phyloP scores from a whole-genome alignment of 495 filamentous ascomycete species.

The Lepidopterella palustris region DNA sequence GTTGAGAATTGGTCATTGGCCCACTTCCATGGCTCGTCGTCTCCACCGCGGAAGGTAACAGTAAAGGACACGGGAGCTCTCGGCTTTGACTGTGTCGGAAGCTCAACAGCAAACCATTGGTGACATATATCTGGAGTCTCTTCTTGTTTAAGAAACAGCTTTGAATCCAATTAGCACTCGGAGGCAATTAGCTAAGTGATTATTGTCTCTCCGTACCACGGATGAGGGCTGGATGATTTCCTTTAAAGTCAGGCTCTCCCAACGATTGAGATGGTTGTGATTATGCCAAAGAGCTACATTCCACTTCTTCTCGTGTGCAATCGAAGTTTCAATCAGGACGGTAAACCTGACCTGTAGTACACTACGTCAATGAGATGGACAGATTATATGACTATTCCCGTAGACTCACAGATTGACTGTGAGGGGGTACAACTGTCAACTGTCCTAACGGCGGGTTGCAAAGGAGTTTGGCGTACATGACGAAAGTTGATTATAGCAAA shows the following conservation, averaged over 20 bases:
- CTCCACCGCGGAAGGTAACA: constrained; percentile 58
- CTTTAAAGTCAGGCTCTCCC: constrained; percentile 45
- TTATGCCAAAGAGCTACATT: constrained; percentile 75
- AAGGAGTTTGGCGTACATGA: constrained; percentile 47
- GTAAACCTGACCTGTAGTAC: constrained; percentile 54
- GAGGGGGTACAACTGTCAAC: constrained; percentile 50
- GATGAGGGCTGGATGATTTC: constrained; percentile 39
- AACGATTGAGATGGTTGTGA: constrained; percentile 39
- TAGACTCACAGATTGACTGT: constrained; percentile 27
- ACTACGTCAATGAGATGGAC: not conserved
- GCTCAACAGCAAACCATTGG: constrained; percentile 37
- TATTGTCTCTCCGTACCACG: constrained; percentile 21
- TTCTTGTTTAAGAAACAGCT: constrained; percentile 5
- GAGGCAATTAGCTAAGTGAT: not conserved
- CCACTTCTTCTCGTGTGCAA: constrained; percentile 54
- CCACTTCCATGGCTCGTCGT: constrained; percentile 65
- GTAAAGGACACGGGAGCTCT: constrained; percentile 58
- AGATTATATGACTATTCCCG: not conserved
- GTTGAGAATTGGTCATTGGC: constrained; percentile 54
- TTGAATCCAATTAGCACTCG: not conserved
- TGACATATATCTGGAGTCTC: constrained; percentile 24
- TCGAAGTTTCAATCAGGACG: constrained; percentile 62
- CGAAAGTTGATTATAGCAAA: too few relatives aligned
- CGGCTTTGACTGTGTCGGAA: constrained; percentile 30
- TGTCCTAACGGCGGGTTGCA: constrained; percentile 65